Evolutionary conservation across 768 basidiomycete species (phyloP).

Genomic region (Trametes cubensis): DNA sequence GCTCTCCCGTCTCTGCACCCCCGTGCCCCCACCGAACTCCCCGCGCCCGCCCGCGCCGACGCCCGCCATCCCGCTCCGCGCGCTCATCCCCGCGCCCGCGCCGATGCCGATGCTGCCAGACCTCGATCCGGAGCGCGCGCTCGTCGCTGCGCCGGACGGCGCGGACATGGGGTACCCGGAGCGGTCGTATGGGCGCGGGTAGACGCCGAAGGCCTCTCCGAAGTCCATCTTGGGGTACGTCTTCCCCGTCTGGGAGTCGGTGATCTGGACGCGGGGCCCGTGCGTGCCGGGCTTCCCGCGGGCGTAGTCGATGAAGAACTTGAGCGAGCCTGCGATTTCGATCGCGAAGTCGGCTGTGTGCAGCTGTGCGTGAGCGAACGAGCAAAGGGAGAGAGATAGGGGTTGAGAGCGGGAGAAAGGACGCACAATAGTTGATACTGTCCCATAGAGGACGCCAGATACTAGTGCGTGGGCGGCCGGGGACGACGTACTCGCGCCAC

Average conservation of each 20-base stretch:
- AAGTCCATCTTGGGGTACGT: slow-evolving; percentile 37
- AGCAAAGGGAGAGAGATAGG: background rate
- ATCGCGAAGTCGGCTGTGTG: slow-evolving; percentile 59
- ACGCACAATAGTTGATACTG: slow-evolving; percentile 52
- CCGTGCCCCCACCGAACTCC: slow-evolving; percentile 13
- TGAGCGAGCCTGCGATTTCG: slow-evolving; percentile 67
- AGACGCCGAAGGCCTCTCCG: slow-evolving; percentile 44
- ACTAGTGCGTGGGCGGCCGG: slow-evolving; percentile 50
- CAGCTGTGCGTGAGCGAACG: background rate
- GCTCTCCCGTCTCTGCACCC: slow-evolving; percentile 29
- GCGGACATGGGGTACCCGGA: slow-evolving; percentile 23
- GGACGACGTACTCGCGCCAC: slow-evolving; percentile 60
- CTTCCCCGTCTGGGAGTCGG: slow-evolving; percentile 29
- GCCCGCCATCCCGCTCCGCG: slow-evolving; percentile 10
- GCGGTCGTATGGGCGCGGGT: slow-evolving; percentile 21
- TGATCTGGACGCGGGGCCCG: slow-evolving; percentile 29
- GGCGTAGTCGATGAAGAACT: slow-evolving; percentile 56
- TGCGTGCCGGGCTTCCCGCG: slow-evolving; percentile 36
- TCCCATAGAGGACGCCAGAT: slow-evolving; percentile 77
- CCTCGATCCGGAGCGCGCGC: background rate
- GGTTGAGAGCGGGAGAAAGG: background rate
- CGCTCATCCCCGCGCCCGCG: slow-evolving; percentile 15
- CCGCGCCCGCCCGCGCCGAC: background rate
- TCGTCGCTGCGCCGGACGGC: background rate
- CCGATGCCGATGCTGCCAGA: slow-evolving; percentile 6